These are phyloP conservation scores for Trypanosoma lewisi DNA, from an alignment of 208 protist genomes.

Conservation along the genomic window DNA sequence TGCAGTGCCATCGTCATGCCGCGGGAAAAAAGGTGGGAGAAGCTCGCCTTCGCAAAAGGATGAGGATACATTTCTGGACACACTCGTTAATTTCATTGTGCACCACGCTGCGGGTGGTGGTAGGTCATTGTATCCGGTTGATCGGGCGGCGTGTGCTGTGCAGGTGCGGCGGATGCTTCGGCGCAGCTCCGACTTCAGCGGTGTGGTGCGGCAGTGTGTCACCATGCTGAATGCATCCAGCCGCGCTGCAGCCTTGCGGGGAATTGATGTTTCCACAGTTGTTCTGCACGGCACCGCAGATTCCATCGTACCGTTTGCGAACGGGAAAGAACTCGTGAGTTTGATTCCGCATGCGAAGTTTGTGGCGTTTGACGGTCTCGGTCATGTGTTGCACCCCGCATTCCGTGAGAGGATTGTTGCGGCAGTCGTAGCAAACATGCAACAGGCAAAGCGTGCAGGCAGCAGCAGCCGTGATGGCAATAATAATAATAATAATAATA, in stretches of 20 bases:
- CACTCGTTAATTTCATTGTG: slow-evolving; percentile 40
- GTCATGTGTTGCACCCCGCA: slow-evolving; percentile 55
- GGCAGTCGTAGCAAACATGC: slow-evolving; percentile 19
- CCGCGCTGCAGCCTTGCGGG: slow-evolving; percentile 27
- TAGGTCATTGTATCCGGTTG: slow-evolving; percentile 33
- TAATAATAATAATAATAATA: no score
- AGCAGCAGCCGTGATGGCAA: not conserved
- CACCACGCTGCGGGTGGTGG: slow-evolving; percentile 30
- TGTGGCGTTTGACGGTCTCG: slow-evolving; percentile 48
- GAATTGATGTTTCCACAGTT: slow-evolving; percentile 56
- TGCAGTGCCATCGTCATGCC: slow-evolving; percentile 5
- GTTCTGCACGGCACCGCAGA: slow-evolving; percentile 72
- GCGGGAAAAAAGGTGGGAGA: slow-evolving; percentile 28
- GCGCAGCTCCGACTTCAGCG: slow-evolving; percentile 45
- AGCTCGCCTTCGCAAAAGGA: slow-evolving; percentile 25
- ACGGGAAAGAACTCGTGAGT: slow-evolving; percentile 42
- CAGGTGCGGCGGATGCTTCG: slow-evolving; percentile 44
- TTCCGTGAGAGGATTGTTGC: slow-evolving; percentile 11
- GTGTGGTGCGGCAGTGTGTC: slow-evolving; percentile 50
- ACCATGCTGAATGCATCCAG: slow-evolving; percentile 47
- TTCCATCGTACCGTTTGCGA: slow-evolving; percentile 41
- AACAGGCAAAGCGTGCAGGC: not conserved
- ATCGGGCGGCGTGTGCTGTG: slow-evolving; percentile 21
- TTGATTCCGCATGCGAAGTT: slow-evolving; percentile 42
- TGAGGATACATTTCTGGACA: slow-evolving; percentile 29